A percentile compares a stretch with the other conserved stretches of the same genome.
phyloP scores from a whole-genome alignment of 2,329 filamentous ascomycete species.

The Claviceps sp. region DNA sequence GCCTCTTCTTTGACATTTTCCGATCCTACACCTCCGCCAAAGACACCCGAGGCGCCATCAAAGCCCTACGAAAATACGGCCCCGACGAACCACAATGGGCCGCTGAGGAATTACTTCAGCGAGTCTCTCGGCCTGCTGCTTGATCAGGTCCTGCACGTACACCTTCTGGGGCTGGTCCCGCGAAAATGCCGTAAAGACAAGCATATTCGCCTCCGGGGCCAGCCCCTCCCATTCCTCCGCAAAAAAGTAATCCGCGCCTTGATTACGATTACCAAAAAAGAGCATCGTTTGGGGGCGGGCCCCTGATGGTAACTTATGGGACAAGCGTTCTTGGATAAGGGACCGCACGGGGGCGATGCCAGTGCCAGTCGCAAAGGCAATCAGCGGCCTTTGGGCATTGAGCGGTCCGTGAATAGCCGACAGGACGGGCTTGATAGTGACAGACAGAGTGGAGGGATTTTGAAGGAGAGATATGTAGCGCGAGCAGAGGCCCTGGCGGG shows the following conservation, averaged over 20 bases:
- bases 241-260: slow-evolving; percentile 68
- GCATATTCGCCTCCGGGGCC: slow-evolving; percentile 10
- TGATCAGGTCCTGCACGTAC: slow-evolving; percentile 43
- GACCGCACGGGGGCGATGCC: slow-evolving; percentile 75
- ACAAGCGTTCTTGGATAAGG: slow-evolving; percentile 60
- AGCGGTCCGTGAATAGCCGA: slow-evolving; percentile 26
- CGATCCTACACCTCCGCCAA: slow-evolving; percentile 59
- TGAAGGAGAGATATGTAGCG: slow-evolving; percentile 61
- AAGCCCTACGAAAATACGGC: slow-evolving; percentile 82
- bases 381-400: slow-evolving; percentile 38
- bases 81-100: slow-evolving; percentile 49
- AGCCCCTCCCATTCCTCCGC: slow-evolving; percentile 52
- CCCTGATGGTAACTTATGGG: slow-evolving; percentile 7
- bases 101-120: slow-evolving; percentile 21
- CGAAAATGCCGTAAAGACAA: slow-evolving; percentile 33
- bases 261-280: slow-evolving; percentile 76
- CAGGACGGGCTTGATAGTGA: slow-evolving; percentile 41
- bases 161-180: slow-evolving; percentile 34
- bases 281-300: slow-evolving; percentile 37
- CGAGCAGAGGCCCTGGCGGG: slow-evolving; percentile 79
- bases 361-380: slow-evolving; percentile 75
- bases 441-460: slow-evolving; percentile 41
- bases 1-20: slow-evolving; percentile 88
- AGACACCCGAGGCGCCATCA: slow-evolving; percentile 82
- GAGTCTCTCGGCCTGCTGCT: slow-evolving; percentile 24